Base-by-base conservation (phyloP, 1,139 yeast genomes). In the Yamadazyma sp. region DNA sequence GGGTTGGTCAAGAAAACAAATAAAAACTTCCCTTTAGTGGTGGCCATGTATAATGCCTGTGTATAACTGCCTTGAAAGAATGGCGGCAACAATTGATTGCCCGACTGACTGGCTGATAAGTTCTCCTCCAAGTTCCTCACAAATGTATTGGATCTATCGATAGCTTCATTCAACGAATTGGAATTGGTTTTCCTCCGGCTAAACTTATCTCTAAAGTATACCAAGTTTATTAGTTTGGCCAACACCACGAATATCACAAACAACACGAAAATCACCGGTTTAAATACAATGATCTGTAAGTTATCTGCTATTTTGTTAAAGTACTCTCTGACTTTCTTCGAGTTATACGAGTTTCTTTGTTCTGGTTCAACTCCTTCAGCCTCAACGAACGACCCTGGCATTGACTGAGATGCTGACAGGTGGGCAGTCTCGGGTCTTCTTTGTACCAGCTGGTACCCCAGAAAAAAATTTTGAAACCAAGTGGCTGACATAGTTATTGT, bases 31-130 rank as follows among this genome's bases (percentile, higher is more conserved):
- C 83, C 82, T 39, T 85, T 73, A 31, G 73, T 66, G 43, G 85
- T 84, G 14, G 92, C 85, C 58, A 73, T 66, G 51, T 73, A 81
- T 40, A 85, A 64, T 1, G 95, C 95, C 48, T 83, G 82, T 1
- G 89, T 77, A 58, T 86, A 87, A 34, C 94, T 83, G 10, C 92
- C 91, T 53, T 81, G 80, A 46, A 73, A 76, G 49, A 85, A 83
- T 8, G 75, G 72, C 1, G 76, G 77, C 37, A 70, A 51, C 7
- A 14, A 4, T 4, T 16, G 25, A 12, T 27, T 16, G 16, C 28
- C 11, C 15, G 33, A 12, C 32, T 55, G 61, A 15, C 51, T 49
- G 5, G 64, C 60, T 2, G 54, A 44, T 30, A 66, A 48, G 40
- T 54, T 64, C 33, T 69, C 73, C 43, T 69, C 74, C 31, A 69